Conservation (phyloP, 2,329 filamentous ascomycete species). For the Knoxdaviesia capensis region DNA sequence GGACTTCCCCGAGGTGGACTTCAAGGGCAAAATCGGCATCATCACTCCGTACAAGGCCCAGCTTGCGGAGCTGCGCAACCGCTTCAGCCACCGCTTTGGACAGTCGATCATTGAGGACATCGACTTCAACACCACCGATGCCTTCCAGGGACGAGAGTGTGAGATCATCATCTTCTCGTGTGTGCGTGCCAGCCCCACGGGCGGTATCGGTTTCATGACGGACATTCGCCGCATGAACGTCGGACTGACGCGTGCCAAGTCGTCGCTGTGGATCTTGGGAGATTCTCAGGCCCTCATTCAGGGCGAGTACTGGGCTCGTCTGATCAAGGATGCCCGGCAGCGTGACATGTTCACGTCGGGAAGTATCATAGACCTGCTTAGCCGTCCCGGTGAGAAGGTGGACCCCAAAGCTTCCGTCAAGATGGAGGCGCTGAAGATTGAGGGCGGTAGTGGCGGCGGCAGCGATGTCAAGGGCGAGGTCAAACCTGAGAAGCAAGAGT, state of each 20-base stretch:
- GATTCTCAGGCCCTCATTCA: slow-evolving; percentile 73
- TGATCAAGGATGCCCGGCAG: slow-evolving; percentile 62
- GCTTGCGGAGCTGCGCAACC: slow-evolving; percentile 54
- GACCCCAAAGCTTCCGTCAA: too few species aligned
- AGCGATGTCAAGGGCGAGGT: too few species aligned
- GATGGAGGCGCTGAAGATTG: too few species aligned
- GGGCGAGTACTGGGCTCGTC: slow-evolving; percentile 74
- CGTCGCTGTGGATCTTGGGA: slow-evolving; percentile 87
- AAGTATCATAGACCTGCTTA: slow-evolving; percentile 28
- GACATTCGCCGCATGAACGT: slow-evolving; percentile 99
- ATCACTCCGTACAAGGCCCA: slow-evolving; percentile 98
- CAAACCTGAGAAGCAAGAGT: too few species aligned
- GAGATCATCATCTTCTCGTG: slow-evolving; percentile 99
- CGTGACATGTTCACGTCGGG: slow-evolving; percentile 61
- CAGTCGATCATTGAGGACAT: slow-evolving; percentile 55
- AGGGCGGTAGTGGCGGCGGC: too few species aligned
- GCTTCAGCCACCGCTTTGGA: slow-evolving; percentile 56
- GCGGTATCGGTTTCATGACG: slow-evolving; percentile 95
- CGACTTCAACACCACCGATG: slow-evolving; percentile 98
- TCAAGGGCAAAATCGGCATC: slow-evolving; percentile 75
- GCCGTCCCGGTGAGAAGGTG: slow-evolving; percentile 8
- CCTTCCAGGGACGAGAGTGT: slow-evolving; percentile 89
- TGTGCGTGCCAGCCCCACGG: slow-evolving; percentile 75
- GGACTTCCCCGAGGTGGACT: slow-evolving; percentile 50
- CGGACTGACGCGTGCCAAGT: slow-evolving; percentile 88